These are phyloP conservation scores for Colletotrichum sp. DNA, from an alignment of 2,329 filamentous ascomycete species.

Conservation along the genomic window DNA sequence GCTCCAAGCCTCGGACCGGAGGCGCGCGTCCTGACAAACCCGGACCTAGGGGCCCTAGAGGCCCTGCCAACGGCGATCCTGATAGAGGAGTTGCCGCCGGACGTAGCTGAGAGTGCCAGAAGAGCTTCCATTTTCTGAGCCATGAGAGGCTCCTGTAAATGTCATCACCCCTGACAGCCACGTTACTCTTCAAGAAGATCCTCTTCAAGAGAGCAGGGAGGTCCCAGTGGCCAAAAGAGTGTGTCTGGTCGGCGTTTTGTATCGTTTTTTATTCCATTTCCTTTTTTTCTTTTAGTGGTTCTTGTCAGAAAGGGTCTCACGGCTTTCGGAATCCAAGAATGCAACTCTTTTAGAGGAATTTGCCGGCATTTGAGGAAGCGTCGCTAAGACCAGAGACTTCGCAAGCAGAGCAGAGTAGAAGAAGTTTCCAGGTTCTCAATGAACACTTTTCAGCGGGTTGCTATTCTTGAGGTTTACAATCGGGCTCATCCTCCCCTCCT, in stretches of 20 bases:
- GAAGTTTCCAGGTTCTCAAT: background rate
- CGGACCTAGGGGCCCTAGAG: background rate
- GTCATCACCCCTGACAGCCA: background rate
- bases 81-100: constrained; percentile 3
- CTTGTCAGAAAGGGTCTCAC: background rate
- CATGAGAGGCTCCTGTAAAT: background rate
- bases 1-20: background rate
- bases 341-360: background rate
- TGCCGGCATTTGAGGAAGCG: background rate
- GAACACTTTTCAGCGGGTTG: background rate
- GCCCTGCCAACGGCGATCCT: background rate
- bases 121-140: background rate
- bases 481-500: background rate
- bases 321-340: background rate
- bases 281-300: background rate
- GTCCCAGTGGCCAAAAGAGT: background rate
- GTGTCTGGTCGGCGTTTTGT: background rate
- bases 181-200: background rate
- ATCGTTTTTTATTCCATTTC: background rate
- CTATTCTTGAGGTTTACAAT: background rate
- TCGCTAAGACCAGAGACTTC: background rate
- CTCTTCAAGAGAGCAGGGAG: background rate
- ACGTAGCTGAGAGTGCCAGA: background rate
- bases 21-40: background rate
- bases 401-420: background rate